Evolutionary conservation across 148 eudicot species (phyloP), one percentile per base, ranked within the genome.

Genomic region (Persicaria tinctoria): DNA sequence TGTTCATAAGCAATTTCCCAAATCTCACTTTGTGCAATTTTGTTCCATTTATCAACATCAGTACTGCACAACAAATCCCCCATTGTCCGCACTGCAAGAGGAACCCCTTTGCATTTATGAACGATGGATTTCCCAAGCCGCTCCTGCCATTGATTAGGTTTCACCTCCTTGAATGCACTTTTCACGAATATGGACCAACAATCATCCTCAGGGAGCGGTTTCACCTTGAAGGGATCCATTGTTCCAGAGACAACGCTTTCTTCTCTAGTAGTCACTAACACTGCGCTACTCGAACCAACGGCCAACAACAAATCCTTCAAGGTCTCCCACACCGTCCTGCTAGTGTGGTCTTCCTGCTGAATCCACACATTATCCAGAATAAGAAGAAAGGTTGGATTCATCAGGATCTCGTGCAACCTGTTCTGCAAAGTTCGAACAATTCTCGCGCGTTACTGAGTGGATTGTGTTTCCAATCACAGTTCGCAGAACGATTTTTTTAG

Each of bases 21-120:
- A 0, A 81, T 27, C 16, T 73, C 81, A 53, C 51, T 75, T 1
- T 74, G 73, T 46, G 68, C 53, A 10, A 85, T 77, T 3, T 50
- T 75, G 2, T 20, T 3, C 85, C 85, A 85, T 45, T 71, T 80
- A 10, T 2, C 14, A 51, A 78, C 77, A 5, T 78, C 70, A 10
- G 66, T 76, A 16, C n/a, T 27, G 14, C 75, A 49, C 51, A 76
- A 69, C 13, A 78, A 46, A 76, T 73, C 72, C 51, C 80, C 88
- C 9, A 85, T 57, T 12, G 54, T 68, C 57, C 76, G 68, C 3
- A 77, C 88, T 49, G 83, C 85, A 45, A 85, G 73, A 16, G 88
- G 88, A 55, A 85, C 74, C 17, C 88, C 84, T 41, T 38, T 45
- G 66, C 87, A 87, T 32, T 78, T 87, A 3, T 75, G 9, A 4